Evolutionary conservation across 1,284 basidiomycete species (phyloP).

Genomic region (Earliella scabrosa): DNA sequence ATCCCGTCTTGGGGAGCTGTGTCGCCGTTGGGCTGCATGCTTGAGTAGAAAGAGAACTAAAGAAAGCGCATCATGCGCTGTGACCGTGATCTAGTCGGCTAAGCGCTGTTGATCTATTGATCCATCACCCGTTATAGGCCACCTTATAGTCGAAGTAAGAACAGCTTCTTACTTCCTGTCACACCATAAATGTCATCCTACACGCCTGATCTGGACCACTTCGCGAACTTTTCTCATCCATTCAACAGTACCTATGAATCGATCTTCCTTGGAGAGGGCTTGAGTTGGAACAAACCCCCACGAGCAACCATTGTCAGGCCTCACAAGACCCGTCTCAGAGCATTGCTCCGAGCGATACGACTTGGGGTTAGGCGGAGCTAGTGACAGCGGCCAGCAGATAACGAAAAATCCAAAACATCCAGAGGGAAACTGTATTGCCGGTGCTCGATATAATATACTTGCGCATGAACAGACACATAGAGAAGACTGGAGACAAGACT

Average conservation of each 20-base stretch:
- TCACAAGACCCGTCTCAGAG: too few relatives aligned
- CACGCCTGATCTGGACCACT: too few relatives aligned
- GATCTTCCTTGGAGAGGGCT: too few relatives aligned
- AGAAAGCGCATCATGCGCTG: not conserved
- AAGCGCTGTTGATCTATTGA: not conserved
- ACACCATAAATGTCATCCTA: too few relatives aligned
- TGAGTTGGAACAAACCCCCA: too few relatives aligned
- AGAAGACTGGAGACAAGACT: slow-evolving; percentile 7
- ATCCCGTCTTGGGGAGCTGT: slow-evolving; percentile 3
- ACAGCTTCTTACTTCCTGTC: not conserved
- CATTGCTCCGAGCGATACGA: too few relatives aligned
- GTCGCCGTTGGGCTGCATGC: slow-evolving; percentile 8
- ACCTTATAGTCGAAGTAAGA: not conserved
- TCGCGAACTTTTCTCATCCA: too few relatives aligned
- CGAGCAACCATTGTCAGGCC: too few relatives aligned
- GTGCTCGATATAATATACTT: slow-evolving; percentile 15
- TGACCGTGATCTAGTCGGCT: not conserved
- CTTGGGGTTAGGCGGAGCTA: too few relatives aligned
- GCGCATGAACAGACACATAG: slow-evolving; percentile 12
- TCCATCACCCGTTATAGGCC: not conserved
- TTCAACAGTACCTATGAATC: too few relatives aligned
- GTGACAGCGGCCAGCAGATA: too few relatives aligned
- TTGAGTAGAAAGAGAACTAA: not conserved
- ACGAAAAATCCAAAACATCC: too few relatives aligned
- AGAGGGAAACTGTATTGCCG: slow-evolving; percentile 2